phyloP scores from a whole-genome alignment of 2,329 filamentous ascomycete genomes.

The Clonostachys byssicola region DNA sequence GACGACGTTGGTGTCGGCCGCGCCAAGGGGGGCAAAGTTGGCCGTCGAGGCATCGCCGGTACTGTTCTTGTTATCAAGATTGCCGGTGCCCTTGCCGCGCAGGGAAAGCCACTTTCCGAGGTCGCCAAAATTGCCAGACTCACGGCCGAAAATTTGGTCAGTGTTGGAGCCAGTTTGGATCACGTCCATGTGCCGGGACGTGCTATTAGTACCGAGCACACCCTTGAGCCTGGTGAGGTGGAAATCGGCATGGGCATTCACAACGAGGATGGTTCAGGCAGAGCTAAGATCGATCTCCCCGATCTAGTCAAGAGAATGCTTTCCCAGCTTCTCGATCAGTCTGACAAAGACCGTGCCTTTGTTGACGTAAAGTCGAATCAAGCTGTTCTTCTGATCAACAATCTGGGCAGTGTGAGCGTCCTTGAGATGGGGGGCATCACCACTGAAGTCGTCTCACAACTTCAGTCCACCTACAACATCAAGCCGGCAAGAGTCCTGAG shows the following conservation, averaged over 20 bases:
- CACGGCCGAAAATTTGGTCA: slow-evolving; percentile 72
- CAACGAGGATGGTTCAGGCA: slow-evolving; percentile 59
- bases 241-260: slow-evolving; percentile 76
- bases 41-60: slow-evolving; percentile 83
- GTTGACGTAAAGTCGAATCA: slow-evolving; percentile 46
- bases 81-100: slow-evolving; percentile 74
- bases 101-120: slow-evolving; percentile 62
- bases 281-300: slow-evolving; percentile 45
- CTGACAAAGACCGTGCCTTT: slow-evolving; percentile 66
- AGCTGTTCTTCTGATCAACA: slow-evolving; percentile 69
- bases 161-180: slow-evolving; percentile 80
- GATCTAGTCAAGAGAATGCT: slow-evolving; percentile 62
- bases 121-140: slow-evolving; percentile 69
- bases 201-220: slow-evolving; percentile 42
- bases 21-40: slow-evolving; percentile 84
- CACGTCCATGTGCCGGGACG: slow-evolving; percentile 91
- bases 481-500: slow-evolving; percentile 61
- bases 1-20: slow-evolving; percentile 90
- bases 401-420: slow-evolving; percentile 68
- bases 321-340: slow-evolving; percentile 59
- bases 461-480: slow-evolving; percentile 52
- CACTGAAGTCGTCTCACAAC: slow-evolving; percentile 61
- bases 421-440: slow-evolving; percentile 71
- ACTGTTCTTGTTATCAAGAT: slow-evolving; percentile 92
- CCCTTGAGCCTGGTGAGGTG: slow-evolving; percentile 49